A percentile compares a stretch with the other conserved stretches of the same genome.
These are phyloP conservation scores for Melampsora americana DNA, from an alignment of 1,284 basidiomycete genomes.

Conservation along the genomic window DNA sequence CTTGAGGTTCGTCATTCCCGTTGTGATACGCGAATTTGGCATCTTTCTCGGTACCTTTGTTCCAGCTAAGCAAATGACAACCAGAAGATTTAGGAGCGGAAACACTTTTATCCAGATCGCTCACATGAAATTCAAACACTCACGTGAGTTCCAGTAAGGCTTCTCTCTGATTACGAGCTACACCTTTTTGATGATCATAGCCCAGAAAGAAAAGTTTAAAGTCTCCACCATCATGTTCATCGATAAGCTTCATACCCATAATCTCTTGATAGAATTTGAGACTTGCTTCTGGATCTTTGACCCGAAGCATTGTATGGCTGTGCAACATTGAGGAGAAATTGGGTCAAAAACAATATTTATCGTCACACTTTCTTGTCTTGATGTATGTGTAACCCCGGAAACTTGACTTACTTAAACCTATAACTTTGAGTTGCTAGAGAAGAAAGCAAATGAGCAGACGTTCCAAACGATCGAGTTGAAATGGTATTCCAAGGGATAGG, in stretches of 20 bases:
- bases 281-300: slow-evolving; percentile 70
- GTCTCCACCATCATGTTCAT: slow-evolving; percentile 55
- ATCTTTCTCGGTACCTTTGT: slow-evolving; percentile 71
- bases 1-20: slow-evolving; percentile 75
- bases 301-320: slow-evolving; percentile 37
- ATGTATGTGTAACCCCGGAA: neutral
- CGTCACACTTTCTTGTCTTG: neutral
- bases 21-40: slow-evolving; percentile 73
- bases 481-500: neutral
- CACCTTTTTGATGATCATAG: slow-evolving; percentile 64
- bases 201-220: slow-evolving; percentile 80
- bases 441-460: slow-evolving; percentile 1
- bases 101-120: slow-evolving; percentile 24
- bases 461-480: neutral
- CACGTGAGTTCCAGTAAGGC: slow-evolving; percentile 53
- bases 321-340: neutral
- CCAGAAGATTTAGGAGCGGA: slow-evolving; percentile 41
- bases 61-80: slow-evolving; percentile 51
- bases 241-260: slow-evolving; percentile 81
- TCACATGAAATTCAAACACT: neutral
- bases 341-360: neutral
- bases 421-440: slow-evolving; percentile 1
- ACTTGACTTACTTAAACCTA: neutral
- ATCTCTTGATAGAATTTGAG: slow-evolving; percentile 56
- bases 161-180: slow-evolving; percentile 63